These are phyloP conservation scores for Garcia nutans DNA, from an alignment of 345 rosid species.

Conservation along the genomic window DNA sequence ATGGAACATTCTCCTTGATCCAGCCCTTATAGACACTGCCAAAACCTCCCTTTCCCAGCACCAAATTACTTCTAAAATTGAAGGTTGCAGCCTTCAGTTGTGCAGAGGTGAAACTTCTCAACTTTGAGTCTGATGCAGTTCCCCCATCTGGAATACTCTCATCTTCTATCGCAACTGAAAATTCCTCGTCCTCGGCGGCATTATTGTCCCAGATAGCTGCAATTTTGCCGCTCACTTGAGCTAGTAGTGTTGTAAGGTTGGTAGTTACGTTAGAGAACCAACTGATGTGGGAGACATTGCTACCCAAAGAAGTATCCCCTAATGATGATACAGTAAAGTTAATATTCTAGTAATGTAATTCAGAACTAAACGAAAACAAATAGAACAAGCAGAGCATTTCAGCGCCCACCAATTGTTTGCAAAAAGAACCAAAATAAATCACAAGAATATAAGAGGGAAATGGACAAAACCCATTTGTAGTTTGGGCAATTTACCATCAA, in stretches of 20 bases:
- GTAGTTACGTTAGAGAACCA: constrained; percentile 14
- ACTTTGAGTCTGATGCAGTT: not conserved
- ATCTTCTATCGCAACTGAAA: constrained; percentile 3
- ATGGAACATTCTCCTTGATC: constrained; percentile 18
- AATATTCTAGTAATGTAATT: no score
- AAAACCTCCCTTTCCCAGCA: constrained; percentile 25
- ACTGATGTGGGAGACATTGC: constrained; percentile 4
- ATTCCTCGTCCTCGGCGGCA: constrained; percentile 1
- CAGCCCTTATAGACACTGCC: constrained; percentile 23
- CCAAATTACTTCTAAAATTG: constrained; percentile 12
- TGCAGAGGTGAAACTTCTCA: constrained; percentile 19
- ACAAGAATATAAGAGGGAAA: not conserved
- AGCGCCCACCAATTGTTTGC: not conserved
- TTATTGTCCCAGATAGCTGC: constrained; percentile 12
- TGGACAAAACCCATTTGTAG: not conserved
- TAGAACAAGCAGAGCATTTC: not conserved
- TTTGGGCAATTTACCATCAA: not conserved
- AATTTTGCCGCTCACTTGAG: constrained; percentile 16
- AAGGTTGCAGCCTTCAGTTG: constrained; percentile 19
- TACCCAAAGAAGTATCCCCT: constrained; percentile 8
- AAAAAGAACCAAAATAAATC: not conserved
- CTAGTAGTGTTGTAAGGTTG: constrained; percentile 11
- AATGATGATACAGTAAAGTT: not conserved
- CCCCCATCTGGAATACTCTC: constrained; percentile 8
- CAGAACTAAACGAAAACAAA: no score